phyloP scores from a whole-genome alignment of 2,329 filamentous ascomycete species.

The Didymella pomorum region DNA sequence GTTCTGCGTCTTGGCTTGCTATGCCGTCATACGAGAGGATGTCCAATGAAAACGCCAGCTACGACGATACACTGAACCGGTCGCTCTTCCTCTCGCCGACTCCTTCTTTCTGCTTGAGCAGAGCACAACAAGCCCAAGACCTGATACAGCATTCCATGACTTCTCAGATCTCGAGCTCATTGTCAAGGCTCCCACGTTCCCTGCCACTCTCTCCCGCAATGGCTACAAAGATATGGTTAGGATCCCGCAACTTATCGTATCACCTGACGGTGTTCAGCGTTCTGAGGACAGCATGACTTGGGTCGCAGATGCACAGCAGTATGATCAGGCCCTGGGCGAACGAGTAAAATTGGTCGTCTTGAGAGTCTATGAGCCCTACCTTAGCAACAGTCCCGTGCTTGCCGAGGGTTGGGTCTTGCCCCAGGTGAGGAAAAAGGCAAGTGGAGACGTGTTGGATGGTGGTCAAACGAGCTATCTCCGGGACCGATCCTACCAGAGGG shows the following conservation, averaged over 20 bases:
- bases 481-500: neutral
- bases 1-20: neutral
- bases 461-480: neutral
- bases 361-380: neutral
- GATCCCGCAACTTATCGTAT: neutral
- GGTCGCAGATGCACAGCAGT: neutral
- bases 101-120: neutral
- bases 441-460: neutral
- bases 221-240: neutral
- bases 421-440: neutral
- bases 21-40: neutral
- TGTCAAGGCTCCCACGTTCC: neutral
- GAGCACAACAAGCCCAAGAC: neutral
- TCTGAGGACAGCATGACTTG: no score
- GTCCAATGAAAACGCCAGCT: neutral
- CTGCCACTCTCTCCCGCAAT: neutral
- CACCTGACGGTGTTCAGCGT: no score
- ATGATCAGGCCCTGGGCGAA: neutral
- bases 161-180: neutral
- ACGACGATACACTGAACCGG: neutral
- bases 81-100: neutral
- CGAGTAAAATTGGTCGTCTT: neutral
- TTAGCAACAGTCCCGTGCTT: neutral
- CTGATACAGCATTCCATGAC: neutral
- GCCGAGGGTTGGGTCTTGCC: neutral